These are phyloP conservation scores for Lenzites betulinus DNA, from an alignment of 768 basidiomycete species.

Conservation along the genomic window DNA sequence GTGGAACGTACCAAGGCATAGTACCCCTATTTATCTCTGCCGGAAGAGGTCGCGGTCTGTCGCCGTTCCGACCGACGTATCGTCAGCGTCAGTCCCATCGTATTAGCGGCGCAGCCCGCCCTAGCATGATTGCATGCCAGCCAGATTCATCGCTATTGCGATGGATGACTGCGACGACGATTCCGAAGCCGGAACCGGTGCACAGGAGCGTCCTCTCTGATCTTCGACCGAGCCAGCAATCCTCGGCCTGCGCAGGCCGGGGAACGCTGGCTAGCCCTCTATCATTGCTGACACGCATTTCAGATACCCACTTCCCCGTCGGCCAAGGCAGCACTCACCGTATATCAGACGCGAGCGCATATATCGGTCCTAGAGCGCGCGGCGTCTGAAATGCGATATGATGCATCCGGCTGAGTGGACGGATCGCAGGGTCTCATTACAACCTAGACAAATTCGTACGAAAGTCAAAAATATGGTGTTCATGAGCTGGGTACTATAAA, in stretches of 20 bases:
- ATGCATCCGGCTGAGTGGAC: too few relatives aligned
- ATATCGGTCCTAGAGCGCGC: too few relatives aligned
- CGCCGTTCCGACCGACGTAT: conserved; percentile 30
- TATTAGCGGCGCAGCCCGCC: conserved; percentile 32
- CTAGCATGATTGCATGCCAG: conserved; percentile 32
- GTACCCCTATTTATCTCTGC: background rate
- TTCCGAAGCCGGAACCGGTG: conserved; percentile 32
- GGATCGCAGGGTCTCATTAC: too few relatives aligned
- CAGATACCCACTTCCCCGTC: too few relatives aligned
- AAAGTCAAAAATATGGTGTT: too few relatives aligned
- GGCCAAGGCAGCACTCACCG: too few relatives aligned
- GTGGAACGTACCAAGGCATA: too few relatives aligned
- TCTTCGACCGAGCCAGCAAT: background rate
- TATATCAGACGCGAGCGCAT: too few relatives aligned
- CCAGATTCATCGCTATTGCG: conserved; percentile 55
- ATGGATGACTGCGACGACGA: conserved; percentile 78
- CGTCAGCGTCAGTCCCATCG: conserved; percentile 35
- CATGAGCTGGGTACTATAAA: too few relatives aligned
- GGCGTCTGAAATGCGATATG: too few relatives aligned
- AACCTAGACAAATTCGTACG: too few relatives aligned
- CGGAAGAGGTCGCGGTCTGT: conserved; percentile 24
- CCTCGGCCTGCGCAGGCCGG: background rate
- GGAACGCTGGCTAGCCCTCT: background rate
- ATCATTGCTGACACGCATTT: too few relatives aligned
- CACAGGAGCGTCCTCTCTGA: conserved; percentile 6